Conservation (phyloP, 768 basidiomycete species). For the Dentipellis sp. region DNA sequence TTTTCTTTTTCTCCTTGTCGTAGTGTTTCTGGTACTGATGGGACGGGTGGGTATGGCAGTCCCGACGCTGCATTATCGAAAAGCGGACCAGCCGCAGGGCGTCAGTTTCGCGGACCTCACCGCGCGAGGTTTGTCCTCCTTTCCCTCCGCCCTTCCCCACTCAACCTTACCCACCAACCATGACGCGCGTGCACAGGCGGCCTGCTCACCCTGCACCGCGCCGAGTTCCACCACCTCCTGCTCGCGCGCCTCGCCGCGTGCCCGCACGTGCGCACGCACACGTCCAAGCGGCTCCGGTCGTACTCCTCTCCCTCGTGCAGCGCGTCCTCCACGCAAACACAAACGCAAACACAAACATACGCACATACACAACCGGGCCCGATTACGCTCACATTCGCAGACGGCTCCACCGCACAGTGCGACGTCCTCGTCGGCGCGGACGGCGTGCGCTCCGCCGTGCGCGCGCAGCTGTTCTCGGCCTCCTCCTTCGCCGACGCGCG, state of each 20-base stretch:
- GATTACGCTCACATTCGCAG: conserved; percentile 42
- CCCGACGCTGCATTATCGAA: conserved; percentile 44
- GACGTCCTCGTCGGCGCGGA: conserved; percentile 68
- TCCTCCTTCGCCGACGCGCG: conserved; percentile 24
- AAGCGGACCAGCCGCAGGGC: conserved; percentile 50
- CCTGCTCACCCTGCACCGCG: conserved; percentile 42
- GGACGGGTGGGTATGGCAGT: too few relatives aligned
- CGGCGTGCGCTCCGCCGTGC: conserved; percentile 48
- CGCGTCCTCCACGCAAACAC: too few relatives aligned
- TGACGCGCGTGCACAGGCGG: conserved; percentile 20
- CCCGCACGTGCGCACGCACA: conserved; percentile 35
- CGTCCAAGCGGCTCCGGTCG: conserved; percentile 49
- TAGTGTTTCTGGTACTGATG: too few relatives aligned
- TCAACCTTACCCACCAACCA: neutral
- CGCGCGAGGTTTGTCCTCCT: conserved; percentile 39
- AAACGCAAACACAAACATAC: too few relatives aligned
- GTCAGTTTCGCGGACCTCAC: conserved; percentile 42
- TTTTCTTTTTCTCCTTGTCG: neutral
- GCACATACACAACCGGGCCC: too few relatives aligned
- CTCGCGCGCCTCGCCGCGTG: conserved; percentile 33
- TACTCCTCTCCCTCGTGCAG: conserved; percentile 34
- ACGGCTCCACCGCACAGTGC: conserved; percentile 49
- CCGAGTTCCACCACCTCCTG: conserved; percentile 56
- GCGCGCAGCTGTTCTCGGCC: conserved; percentile 26
- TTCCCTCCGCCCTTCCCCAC: neutral